Base-by-base conservation (phyloP, 2,329 filamentous ascomycete genomes). In the Ophiosphaerella korrae region DNA sequence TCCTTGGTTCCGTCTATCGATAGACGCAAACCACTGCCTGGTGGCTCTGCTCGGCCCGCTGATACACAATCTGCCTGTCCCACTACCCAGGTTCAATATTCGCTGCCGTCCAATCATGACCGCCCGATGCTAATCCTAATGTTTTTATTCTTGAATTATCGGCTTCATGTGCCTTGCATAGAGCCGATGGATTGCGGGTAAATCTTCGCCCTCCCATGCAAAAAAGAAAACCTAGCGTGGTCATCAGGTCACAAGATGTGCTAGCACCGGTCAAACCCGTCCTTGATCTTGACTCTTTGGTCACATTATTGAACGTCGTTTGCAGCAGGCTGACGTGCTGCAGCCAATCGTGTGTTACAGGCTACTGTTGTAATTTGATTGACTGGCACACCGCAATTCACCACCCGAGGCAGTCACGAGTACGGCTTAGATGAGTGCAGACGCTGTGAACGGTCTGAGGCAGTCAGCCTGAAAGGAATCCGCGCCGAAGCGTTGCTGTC, bases 341-440 rank as follows among this genome's bases (percentile, higher is more conserved):
- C 60, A 52, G 54, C 67, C 67, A 68, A 69, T 68, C 54, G 60
- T 55, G 52, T 44, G 53, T 24, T 9, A 35, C 43, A 52, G 48
- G 52, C 55, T 56, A 46, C 53, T 48, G 60, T 64, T 61, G 58
- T 63, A 54, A 45, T 62, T 72, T 70, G 61, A 70, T 70, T 71
- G 67, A 63, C 55, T 68, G 62, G 67, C 68, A 71, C 67, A 72
- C 68, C 62, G 59, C 62, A 63, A 55, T 55, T 57, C 54, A 52
- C 41, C 48, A 39, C 47, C 55, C 53, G 41, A 60, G 38, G 48
- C 55, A 48, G 60, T 63, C 61, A 64, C 62, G 57, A 60, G 63
- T 52, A n/a, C 55, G 54, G 34, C 32, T 53, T 57, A 54, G 43
- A 58, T 58, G 58, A 55, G 53, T 46, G 57, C 61, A 61, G 43